Conservation (phyloP, 352 stramenopile species). For the Phytophthora uliginosa region DNA sequence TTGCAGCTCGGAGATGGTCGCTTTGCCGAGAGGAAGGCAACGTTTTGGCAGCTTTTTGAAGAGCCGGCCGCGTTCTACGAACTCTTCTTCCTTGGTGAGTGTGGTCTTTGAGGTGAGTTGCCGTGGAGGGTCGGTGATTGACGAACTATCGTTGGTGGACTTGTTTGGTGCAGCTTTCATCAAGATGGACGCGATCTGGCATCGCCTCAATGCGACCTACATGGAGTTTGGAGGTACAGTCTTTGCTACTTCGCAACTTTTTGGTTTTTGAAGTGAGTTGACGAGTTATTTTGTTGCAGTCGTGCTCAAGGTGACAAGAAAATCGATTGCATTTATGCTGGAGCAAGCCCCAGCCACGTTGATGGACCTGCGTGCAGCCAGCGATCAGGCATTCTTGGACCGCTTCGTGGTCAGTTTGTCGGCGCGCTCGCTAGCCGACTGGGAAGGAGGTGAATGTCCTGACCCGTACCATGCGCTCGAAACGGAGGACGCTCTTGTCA, state of each 20-base stretch:
- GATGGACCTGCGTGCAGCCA: constrained; percentile 60
- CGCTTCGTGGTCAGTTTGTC: constrained; percentile 72
- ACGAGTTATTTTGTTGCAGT: constrained; percentile 43
- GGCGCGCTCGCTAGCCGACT: constrained; percentile 62
- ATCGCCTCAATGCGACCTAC: constrained; percentile 82
- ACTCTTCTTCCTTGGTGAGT: constrained; percentile 70
- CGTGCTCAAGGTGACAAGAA: constrained; percentile 78
- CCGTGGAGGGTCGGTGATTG: not conserved
- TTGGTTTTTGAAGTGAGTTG: not conserved
- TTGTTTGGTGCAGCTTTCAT: constrained; percentile 56
- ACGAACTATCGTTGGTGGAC: not conserved
- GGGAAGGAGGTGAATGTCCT: constrained; percentile 79
- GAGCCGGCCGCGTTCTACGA: constrained; percentile 89
- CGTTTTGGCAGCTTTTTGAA: constrained; percentile 84
- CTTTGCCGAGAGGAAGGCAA: constrained; percentile 47
- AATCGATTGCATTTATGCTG: constrained; percentile 69
- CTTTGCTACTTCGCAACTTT: not conserved
- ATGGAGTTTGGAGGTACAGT: constrained; percentile 90
- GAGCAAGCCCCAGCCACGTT: constrained; percentile 61
- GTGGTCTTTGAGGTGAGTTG: not conserved
- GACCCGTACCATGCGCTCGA: constrained; percentile 75
- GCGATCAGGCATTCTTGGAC: constrained; percentile 75
- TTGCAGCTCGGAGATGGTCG: constrained; percentile 75
- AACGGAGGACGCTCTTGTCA: constrained; percentile 61
- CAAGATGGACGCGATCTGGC: constrained; percentile 89